Evolutionary conservation across 768 basidiomycete genomes (phyloP).

Genomic region (Xerocomus brunneocitrinus): DNA sequence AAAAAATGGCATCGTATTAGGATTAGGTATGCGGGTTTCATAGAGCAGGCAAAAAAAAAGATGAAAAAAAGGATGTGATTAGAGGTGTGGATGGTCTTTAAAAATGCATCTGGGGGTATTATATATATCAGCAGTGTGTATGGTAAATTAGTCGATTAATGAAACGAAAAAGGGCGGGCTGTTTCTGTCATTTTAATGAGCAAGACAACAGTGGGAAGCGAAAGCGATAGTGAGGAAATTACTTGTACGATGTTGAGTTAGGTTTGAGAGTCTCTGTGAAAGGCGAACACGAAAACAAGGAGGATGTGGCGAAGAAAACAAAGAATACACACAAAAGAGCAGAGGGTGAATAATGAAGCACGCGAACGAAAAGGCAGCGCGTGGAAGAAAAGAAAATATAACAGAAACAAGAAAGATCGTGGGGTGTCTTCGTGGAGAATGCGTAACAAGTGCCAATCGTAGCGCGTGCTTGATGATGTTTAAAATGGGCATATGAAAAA

Average conservation of each 20-base stretch:
- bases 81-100: neutral
- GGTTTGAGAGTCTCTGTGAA: neutral
- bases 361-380: neutral
- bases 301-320: neutral
- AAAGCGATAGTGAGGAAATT: slow-evolving; percentile 18
- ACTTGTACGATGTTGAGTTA: slow-evolving; percentile 20
- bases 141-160: neutral
- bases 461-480: slow-evolving; percentile 4
- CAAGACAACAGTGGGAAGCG: slow-evolving; percentile 23
- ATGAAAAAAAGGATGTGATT: neutral
- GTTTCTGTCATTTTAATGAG: neutral
- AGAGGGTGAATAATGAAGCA: neutral
- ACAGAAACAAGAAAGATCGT: slow-evolving; percentile 15
- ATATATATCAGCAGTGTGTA: neutral
- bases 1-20: neutral
- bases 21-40: neutral
- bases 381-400: neutral
- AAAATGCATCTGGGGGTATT: neutral
- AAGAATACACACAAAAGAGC: slow-evolving; percentile 1
- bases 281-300: neutral
- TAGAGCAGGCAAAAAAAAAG: neutral
- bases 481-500: neutral
- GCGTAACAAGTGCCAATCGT: slow-evolving; percentile 23
- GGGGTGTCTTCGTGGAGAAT: slow-evolving; percentile 19
- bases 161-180: neutral